Conservation (phyloP, 305 asterid species). For the Fraxinus paxiana region DNA sequence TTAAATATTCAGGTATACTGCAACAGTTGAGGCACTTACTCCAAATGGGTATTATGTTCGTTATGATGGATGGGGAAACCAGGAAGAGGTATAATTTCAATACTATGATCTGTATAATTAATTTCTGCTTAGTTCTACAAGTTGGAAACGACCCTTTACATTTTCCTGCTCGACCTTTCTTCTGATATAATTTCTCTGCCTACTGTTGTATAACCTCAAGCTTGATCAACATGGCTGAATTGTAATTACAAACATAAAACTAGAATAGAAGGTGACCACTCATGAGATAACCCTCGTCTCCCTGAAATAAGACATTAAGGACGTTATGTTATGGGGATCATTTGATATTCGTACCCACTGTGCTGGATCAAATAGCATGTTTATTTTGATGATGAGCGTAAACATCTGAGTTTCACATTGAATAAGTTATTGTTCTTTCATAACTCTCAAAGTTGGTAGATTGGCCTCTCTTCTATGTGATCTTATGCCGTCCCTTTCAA, state of each 20-base stretch:
- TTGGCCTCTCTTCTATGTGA: neutral
- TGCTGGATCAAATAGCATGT: neutral
- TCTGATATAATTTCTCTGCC: neutral
- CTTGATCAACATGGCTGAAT: neutral
- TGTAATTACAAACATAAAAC: neutral
- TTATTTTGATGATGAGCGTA: neutral
- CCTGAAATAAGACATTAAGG: neutral
- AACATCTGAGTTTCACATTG: neutral
- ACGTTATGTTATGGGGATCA: neutral
- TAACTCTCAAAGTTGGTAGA: neutral
- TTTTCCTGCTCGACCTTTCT: neutral
- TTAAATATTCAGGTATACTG: constrained; percentile 81
- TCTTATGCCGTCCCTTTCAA: neutral
- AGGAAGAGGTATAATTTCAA: constrained; percentile 67
- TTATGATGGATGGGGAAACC: constrained; percentile 90
- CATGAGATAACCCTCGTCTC: neutral
- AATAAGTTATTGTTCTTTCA: neutral
- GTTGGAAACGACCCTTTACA: neutral
- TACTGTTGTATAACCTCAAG: neutral
- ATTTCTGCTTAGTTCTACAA: neutral
- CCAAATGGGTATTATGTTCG: constrained; percentile 71
- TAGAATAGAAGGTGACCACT: neutral
- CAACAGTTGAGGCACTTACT: constrained; percentile 70
- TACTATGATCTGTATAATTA: neutral
- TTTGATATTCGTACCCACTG: neutral